Base-by-base conservation (phyloP, 176 grass and related monocot genomes). In the Carex scoparia region DNA sequence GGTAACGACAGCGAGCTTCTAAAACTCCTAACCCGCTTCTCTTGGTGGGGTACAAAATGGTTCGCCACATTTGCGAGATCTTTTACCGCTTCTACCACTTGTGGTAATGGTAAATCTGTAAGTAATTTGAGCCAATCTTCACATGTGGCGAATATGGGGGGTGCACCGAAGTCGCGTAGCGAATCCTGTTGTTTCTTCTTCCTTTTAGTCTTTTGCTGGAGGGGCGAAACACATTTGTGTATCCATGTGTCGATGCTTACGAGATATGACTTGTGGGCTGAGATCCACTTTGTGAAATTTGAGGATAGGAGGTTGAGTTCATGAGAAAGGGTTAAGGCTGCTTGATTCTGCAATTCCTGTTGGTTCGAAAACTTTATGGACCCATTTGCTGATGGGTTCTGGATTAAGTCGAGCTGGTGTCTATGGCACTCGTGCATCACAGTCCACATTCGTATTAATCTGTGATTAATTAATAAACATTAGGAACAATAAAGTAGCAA, bases 111-210 rank as follows among this genome's bases (percentile, higher is more conserved):
- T 51, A 93, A 82, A 1, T 82, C 12, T 15, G 81, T 23, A 7
- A 99, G 81, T 33, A 94, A 31, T 1, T 78, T 63, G 64, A 96
- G 86, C 97, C 97, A 99, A 72, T 82, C 83, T 84, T 88, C 79
- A 69, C 97, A 99, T n/a, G 86, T 92, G 40, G 86, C 89, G 67
- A 95, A 99, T 69, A 99, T 96, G 31, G 97, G 97, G 0, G 93
- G 91, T 69, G 92, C 86, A 15, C 16, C 56, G 61, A 11, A 83
- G 4, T 18, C 69, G 49, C 80, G 90, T 83, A 94, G 90, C 30
- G 84, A 33, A 82, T 90, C 60, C 73, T 0, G 55, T 53, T 75
- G 89, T 82, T 51, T 16, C 48, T 85, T 72, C 83, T 54, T 83
- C 61, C 11, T 76, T 77, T 85, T 76, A 31, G 82, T 49, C 73